Conservation (phyloP, 352 stramenopile species). For the Pythium rhizo-oryzae region DNA sequence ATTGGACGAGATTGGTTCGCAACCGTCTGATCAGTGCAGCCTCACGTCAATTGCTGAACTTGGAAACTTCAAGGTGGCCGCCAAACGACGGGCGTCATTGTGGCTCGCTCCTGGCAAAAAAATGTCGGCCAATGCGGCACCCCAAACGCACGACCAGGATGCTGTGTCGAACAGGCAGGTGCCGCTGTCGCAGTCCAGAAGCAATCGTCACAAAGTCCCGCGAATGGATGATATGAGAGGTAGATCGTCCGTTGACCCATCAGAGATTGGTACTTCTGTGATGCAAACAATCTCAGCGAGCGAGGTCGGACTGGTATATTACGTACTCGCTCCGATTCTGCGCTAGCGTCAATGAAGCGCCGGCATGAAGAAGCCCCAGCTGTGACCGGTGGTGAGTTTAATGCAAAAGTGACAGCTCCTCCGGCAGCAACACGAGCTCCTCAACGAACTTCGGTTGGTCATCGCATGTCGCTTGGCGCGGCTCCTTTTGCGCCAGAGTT, state of each 20-base stretch:
- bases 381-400: not conserved
- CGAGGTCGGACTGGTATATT: not conserved
- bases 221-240: not conserved
- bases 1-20: no score
- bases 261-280: not conserved
- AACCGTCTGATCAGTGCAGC: no score
- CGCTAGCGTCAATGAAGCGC: not conserved
- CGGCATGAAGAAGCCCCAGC: not conserved
- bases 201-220: no score
- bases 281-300: not conserved
- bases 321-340: conserved; percentile 17
- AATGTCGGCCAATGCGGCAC: no score
- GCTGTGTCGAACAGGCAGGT: no score
- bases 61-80: not conserved
- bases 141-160: not conserved
- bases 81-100: no score
- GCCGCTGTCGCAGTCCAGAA: no score
- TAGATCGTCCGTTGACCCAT: not conserved
- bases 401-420: not conserved
- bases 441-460: not conserved
- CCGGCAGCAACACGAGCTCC: no score
- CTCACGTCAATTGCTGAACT: no score
- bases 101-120: no score
- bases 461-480: not conserved
- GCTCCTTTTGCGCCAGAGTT: not conserved